Base-by-base conservation (phyloP, 129 eudicot genomes). In the Calendula officinalis region DNA sequence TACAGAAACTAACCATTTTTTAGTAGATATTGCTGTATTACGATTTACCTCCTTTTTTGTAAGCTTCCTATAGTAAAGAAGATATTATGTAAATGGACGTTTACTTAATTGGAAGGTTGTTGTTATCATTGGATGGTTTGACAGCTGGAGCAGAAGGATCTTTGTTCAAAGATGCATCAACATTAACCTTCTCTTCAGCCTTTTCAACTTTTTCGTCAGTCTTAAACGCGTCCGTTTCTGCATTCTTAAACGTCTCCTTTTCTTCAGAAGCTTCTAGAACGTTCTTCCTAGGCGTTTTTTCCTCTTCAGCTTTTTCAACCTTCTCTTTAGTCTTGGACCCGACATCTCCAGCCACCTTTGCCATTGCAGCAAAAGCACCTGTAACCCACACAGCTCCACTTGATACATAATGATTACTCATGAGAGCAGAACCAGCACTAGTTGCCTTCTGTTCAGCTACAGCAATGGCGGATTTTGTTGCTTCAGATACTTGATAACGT, bases 321-420 rank as follows among this genome's bases (percentile, higher is more conserved):
- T 87, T 87, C 72, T 76, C 80, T 77, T 65, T 78, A 16, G 91
- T 79, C 80, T 71, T 78, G 22, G 60, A 34, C 27, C 88, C 72
- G 32, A 87, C 88, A 4, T 66, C 88, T 77, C 57, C 91, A 27
- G 87, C 95, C 5, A 82, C 88, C 77, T 84, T 87, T 9, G 77
- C 75, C 60, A 84, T 60, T 2, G 66, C 73, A 62, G 49, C 67
- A 36, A 81, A 70, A 39, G 95, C 95, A 64, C 73, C 64, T 3
- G 85, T 62, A 64, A 88, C 69, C 96, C 91, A 84, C 49, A 86
- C 66, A n/a, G 86, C 92, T 58, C 96, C 92, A 42, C 84, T 69
- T 5, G 79, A 78, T 17, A 88, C 85, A 16, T 62, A 77, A 0
- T 16, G 75, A 73, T 88, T 85, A 42, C 67, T 76, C 96, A 84